Base-by-base conservation (phyloP, 2,329 filamentous ascomycete genomes). In the Juglanconis juglandina region DNA sequence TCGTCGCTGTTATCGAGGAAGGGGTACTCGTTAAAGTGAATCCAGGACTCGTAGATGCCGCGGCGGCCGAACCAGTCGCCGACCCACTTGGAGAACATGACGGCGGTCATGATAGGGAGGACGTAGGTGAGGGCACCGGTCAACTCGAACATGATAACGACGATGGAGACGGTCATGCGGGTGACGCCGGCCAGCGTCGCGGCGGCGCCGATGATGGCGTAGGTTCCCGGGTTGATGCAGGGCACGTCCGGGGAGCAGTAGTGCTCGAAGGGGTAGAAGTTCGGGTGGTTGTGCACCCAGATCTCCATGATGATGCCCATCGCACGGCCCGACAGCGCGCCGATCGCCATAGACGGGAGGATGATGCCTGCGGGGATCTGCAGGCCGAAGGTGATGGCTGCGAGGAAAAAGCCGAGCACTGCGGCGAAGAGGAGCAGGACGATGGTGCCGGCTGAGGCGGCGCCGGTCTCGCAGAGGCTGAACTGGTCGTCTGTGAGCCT, bases 121-220 rank as follows among this genome's bases (percentile, higher is more conserved):
- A 99, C 94, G 71, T 98, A 98, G 1, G 92, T 96, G 34, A 99
- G 82, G 1, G 95, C 95, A 56, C 95, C 95, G 0, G 95, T 99
- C 59, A 99, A 87, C 78, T 99, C 95, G 70, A 99, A 99, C 90
- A 97, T 97, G 77, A 99, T 99, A 69, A 98, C 95, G 4, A 99
- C 94, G 66, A 99, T 97, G 11, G 93, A 97, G 10, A 97, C 92
- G 0, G 95, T 99, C 87, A 99, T 96, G 66, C 94, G 87, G 17
- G 94, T 98, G 41, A 96, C 92, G 52, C 95, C 95, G 5, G 91
- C 91, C 1, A 99, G 85, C n/a, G 94, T 92, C 4, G 95, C 93
- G 0, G 95, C 94, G 0, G 95, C 95, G 39, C 95, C 95, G 63
- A 99, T 90, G 68, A 99, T 96, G 64, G 95, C 95, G 71, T 99